Conservation (phyloP, 2,329 filamentous ascomycete genomes). For the Delphinella strobiligena region DNA sequence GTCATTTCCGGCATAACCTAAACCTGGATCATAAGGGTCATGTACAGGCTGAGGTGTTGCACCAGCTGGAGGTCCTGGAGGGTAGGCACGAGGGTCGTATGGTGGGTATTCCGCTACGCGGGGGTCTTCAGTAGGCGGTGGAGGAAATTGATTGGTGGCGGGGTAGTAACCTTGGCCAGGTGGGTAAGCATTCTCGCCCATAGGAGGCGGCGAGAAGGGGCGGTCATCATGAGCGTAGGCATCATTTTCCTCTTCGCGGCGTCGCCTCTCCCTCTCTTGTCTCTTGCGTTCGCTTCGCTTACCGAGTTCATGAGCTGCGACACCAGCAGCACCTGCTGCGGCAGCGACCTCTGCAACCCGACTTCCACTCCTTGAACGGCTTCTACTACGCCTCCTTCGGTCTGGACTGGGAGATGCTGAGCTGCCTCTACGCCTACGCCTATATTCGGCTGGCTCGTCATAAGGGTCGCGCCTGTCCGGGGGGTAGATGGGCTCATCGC, state of each 20-base stretch:
- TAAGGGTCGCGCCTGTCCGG: constrained; percentile 28
- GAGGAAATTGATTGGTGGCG: constrained; percentile 35
- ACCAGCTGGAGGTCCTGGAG: constrained; percentile 20
- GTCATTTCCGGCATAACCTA: constrained; percentile 18
- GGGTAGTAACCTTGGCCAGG: constrained; percentile 18
- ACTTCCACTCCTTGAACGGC: constrained; percentile 32
- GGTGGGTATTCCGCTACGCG: constrained; percentile 18
- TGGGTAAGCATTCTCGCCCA: constrained; percentile 19
- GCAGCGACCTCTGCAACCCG: constrained; percentile 44
- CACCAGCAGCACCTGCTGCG: constrained; percentile 45
- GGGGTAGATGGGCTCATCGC: constrained; percentile 48
- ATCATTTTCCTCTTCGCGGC: constrained; percentile 20
- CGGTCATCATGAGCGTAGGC: constrained; percentile 16
- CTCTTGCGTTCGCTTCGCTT: constrained; percentile 46
- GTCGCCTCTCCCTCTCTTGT: constrained; percentile 37
- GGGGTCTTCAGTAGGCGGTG: constrained; percentile 23
- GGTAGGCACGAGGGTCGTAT: constrained; percentile 35
- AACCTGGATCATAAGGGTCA: constrained; percentile 17
- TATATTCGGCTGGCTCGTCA: constrained; percentile 29
- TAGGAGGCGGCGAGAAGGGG: constrained; percentile 22
- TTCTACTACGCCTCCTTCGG: constrained; percentile 18
- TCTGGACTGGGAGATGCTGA: constrained; percentile 29
- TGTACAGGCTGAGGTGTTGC: constrained; percentile 14
- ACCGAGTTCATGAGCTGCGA: constrained; percentile 42
- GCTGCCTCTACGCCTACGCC: constrained; percentile 31